Conservation (phyloP, 805 yeast species). For the Debaryomyces tyrocola region DNA sequence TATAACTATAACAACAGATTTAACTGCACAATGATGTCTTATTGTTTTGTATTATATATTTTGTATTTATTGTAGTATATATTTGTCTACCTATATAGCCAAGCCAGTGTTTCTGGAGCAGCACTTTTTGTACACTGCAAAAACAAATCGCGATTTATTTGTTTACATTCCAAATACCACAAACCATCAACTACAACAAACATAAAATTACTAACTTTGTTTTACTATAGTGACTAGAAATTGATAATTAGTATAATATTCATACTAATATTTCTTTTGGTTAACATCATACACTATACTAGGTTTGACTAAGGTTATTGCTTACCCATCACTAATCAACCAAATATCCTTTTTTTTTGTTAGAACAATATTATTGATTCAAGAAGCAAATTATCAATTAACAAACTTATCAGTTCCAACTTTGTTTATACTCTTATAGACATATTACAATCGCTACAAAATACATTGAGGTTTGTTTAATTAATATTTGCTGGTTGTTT, state of each 20-base stretch:
- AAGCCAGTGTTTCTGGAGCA: background rate
- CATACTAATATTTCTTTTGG: background rate
- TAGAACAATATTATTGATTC: background rate
- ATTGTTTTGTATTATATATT: too few species aligned
- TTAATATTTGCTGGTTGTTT: background rate
- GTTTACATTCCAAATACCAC: conserved; percentile 4
- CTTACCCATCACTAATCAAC: background rate
- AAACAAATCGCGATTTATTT: conserved; percentile 5
- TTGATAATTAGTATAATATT: background rate
- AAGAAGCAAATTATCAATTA: background rate
- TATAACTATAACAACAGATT: too few species aligned
- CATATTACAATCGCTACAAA: conserved; percentile 5
- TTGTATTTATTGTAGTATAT: too few species aligned
- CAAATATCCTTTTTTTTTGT: background rate
- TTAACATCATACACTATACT: background rate
- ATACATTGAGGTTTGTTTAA: conserved; percentile 1
- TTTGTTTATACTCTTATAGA: conserved; percentile 5
- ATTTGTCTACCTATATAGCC: too few species aligned
- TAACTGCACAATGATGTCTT: too few species aligned
- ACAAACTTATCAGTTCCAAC: conserved; percentile 1
- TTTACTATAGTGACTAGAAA: background rate
- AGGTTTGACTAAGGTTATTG: background rate
- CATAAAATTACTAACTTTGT: conserved; percentile 1
- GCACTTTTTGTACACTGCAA: background rate
- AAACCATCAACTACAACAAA: conserved; percentile 2